phyloP scores from a whole-genome alignment of 768 basidiomycete species.

The Lactarius pseudohatsudake region DNA sequence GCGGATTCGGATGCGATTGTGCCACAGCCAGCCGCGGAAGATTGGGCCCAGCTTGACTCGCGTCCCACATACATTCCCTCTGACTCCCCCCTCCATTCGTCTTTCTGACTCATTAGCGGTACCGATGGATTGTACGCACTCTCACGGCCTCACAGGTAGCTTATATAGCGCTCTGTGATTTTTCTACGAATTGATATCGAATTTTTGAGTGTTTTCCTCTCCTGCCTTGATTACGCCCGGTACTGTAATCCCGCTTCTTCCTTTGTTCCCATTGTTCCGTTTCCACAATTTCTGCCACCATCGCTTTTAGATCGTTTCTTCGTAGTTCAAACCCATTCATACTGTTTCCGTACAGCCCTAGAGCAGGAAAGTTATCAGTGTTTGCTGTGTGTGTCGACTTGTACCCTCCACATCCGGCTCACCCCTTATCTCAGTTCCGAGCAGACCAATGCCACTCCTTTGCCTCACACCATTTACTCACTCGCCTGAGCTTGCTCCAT shows the following conservation, averaged over 20 bases:
- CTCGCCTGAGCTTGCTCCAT: background rate
- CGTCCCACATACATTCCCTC: background rate
- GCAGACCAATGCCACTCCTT: background rate
- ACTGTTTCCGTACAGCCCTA: background rate
- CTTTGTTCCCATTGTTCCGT: background rate
- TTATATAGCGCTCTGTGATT: background rate
- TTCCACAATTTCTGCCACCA: conserved; percentile 10
- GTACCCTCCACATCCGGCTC: background rate
- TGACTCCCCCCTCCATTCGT: conserved; percentile 15
- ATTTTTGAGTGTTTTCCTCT: conserved; percentile 13
- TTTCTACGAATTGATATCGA: conserved; percentile 19
- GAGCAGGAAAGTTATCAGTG: background rate
- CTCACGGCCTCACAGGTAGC: background rate
- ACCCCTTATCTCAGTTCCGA: background rate
- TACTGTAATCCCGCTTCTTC: conserved; percentile 5
- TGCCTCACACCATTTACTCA: background rate
- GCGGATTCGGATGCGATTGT: conserved; percentile 30
- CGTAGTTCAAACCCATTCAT: no score
- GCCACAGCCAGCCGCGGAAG: conserved; percentile 30
- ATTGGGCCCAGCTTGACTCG: conserved; percentile 24
- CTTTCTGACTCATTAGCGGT: background rate
- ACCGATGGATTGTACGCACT: background rate
- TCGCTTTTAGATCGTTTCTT: background rate
- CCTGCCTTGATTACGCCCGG: background rate
- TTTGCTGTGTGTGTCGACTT: background rate